A percentile compares a stretch with the other conserved stretches of the same genome.
Evolutionary conservation across 2,329 filamentous ascomycete genomes (phyloP).

Genomic region (Ophiosphaerella korrae): DNA sequence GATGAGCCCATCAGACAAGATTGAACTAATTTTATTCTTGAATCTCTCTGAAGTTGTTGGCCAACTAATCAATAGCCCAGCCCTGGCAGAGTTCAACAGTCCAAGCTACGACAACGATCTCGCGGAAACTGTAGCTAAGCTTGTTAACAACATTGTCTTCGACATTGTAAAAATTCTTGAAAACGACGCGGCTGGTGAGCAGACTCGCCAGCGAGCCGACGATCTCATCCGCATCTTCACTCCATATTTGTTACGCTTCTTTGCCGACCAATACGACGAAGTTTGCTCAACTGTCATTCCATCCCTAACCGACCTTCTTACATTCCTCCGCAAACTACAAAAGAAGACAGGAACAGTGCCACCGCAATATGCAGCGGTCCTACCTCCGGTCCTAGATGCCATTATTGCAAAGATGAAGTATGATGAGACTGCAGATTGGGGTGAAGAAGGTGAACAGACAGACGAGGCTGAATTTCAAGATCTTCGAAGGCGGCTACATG

Average conservation of each 20-base stretch:
- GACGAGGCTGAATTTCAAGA: conserved; percentile 98
- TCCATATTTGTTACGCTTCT: conserved; percentile 87
- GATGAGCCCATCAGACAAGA: conserved; percentile 93
- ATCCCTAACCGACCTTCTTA: conserved; percentile 88
- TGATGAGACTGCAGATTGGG: conserved; percentile 93
- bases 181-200: conserved; percentile 64
- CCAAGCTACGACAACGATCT: conserved; percentile 93
- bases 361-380: conserved; percentile 76
- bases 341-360: conserved; percentile 68
- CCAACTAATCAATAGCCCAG: conserved; percentile 82
- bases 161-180: conserved; percentile 90
- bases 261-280: conserved; percentile 97
- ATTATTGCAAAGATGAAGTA: conserved; percentile 97
- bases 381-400: conserved; percentile 85
- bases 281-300: conserved; percentile 95
- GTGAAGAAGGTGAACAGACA: conserved; percentile 89
- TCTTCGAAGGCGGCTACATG: conserved; percentile 84
- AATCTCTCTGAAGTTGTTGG: conserved; percentile 84
- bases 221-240: conserved; percentile 82
- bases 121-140: conserved; percentile 90
- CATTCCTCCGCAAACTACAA: conserved; percentile 82
- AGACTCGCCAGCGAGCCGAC: conserved; percentile 75
- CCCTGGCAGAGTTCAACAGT: conserved; percentile 77
- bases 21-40: conserved; percentile 89
- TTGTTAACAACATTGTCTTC: conserved; percentile 86